Conservation (phyloP, 805 yeast genomes). For the Debaryomyces maramus region DNA sequence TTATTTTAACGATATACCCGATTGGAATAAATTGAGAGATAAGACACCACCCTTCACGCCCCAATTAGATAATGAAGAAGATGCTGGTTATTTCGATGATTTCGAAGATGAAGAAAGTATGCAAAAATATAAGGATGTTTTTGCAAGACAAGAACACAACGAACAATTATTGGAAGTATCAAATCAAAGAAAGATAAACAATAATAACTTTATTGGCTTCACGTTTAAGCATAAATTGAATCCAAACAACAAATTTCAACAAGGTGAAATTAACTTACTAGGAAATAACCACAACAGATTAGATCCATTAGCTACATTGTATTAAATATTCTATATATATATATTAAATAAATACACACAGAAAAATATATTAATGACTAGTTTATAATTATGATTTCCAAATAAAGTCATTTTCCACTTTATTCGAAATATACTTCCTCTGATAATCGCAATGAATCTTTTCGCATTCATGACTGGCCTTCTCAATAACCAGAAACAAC, state of each 20-base stretch:
- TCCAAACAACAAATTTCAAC: conserved; percentile 49
- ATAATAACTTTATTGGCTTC: conserved; percentile 80
- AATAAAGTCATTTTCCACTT: conserved; percentile 54
- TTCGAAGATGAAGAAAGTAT: conserved; percentile 94
- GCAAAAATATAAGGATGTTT: conserved; percentile 96
- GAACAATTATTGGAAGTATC: conserved; percentile 74
- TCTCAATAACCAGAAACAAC: conserved; percentile 52
- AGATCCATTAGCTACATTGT: conserved; percentile 46
- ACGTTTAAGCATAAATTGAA: conserved; percentile 84
- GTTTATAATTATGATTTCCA: conserved; percentile 43
- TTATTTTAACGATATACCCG: conserved; percentile 74
- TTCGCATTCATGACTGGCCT: conserved; percentile 49
- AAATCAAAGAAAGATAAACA: conserved; percentile 44
- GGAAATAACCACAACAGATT: conserved; percentile 26
- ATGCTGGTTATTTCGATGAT: conserved; percentile 98
- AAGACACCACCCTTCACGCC: conserved; percentile 94
- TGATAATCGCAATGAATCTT: conserved; percentile 47
- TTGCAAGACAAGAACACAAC: conserved; percentile 84
- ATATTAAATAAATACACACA: background rate
- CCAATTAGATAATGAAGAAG: conserved; percentile 93
- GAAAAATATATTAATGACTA: background rate
- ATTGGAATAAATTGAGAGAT: conserved; percentile 68
- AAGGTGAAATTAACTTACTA: conserved; percentile 38
- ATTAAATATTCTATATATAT: conserved; percentile 17
- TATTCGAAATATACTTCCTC: conserved; percentile 43